Evolutionary conservation across 2,329 filamentous ascomycete genomes (phyloP), one percentile per base, ranked within the genome.

Genomic region (Exophiala aquamarina): DNA sequence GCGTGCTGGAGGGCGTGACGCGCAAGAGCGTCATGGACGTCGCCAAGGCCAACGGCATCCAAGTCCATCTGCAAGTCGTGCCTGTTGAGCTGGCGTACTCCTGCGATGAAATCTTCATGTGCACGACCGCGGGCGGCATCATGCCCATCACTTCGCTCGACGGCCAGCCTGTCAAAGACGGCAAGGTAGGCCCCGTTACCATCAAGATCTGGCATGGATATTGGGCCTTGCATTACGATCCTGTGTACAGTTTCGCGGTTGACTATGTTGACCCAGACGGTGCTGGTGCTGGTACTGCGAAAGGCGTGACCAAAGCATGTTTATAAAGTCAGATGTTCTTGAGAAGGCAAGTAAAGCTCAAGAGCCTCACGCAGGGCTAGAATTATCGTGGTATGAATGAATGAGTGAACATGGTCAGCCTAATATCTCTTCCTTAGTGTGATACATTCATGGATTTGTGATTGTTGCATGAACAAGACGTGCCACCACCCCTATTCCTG

Each of bases 21-120:
- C 64, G 75, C 5, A 73, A 68, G 62, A 76, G 66, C 41, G 75
- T 78, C 0, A 61, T 75, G 15, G 72, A 77, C 38, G 66, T 64
- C 13, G 72, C 71, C 1, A 52, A 51, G 1, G 46, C 47, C 0
- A 58, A 63, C 2, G 64, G 63, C 0, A 50, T 70, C 21, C 63
- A 69, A 18, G 60, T 72, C 4, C 65, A 62, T 3, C 42, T 70
- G 19, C 69, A 75, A 55, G 47, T 64, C 18, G 70, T 77, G 3
- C 72, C 73, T 0, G 60, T 74, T 0, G 64, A 72, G 13, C 8
- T 64, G 29, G 66, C 62, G 0, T 77, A 75, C 36, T 41, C 67
- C 5, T 61, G 63, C 0, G 74, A 78, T 45, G 75, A 78, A 61
- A 66, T 77, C 3, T 70, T 78, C 23, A 76, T 77, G 73, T 76